Evolutionary conservation across 441 rosid species (phyloP), one percentile per base, ranked within the genome.

Genomic region (Bruguiera hainesii): DNA sequence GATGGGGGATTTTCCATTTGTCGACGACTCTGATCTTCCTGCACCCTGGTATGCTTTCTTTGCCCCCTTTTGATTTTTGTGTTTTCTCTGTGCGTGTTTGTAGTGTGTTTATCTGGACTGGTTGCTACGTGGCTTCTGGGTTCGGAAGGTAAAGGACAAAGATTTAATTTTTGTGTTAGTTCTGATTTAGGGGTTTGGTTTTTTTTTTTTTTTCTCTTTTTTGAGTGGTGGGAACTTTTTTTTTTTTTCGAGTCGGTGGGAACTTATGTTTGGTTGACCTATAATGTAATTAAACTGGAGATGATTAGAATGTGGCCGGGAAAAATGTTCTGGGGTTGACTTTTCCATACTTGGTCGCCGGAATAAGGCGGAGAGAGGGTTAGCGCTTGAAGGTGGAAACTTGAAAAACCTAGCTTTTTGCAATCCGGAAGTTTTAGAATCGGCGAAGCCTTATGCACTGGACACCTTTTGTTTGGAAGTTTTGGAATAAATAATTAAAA

Each of bases 31-130:
- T 58, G 63, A 80, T 65, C 71, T 67, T 57, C 82, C 77, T 53
- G 77, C 73, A 71, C 89, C 93, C 39, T 90, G 98, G 91, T 87
- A 76, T 59, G 75, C 15, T 65, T 62, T n/a, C 65, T 42, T 65
- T 19, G 28, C 46, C 26, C 28, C 52, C 55, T 13, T 6, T 21
- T 8, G 6, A 30, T 52, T 56, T 31, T 56, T 33, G 28, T 31
- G 48, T 3, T 42, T 64, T 53, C 26, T 63, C 13, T 10, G 46
- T 37, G 46, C 3, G 48, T 42, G 5, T 42, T 3, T 42, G 48
- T 11, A 4, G n/a, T 19, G 5, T 35, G 39, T 25, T 39, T 21
- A 9, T 26, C 60, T 50, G 57, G 29, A 21, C 3, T 67, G 23
- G 58, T 39, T 29, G 3, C 56, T 46, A 29, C 26, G 57, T 25